Conservation (phyloP, 805 yeast species). For the Millerago galiae region DNA sequence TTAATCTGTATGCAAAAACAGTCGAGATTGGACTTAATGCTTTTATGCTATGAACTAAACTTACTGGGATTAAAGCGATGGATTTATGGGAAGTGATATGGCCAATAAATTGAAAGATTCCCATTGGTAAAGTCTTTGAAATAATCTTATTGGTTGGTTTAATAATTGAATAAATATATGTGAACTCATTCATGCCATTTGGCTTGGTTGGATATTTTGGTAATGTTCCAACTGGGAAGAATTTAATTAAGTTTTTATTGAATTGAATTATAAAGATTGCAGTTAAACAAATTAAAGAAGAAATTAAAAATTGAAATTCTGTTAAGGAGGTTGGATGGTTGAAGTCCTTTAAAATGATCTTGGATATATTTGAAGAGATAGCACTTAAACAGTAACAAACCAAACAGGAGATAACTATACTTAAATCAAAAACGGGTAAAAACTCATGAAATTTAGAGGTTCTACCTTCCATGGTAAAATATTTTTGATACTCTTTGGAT, state of each 20-base stretch:
- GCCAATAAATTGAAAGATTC: conserved; percentile 86
- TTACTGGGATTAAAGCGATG: conserved; percentile 89
- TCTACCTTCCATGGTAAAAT: conserved; percentile 19
- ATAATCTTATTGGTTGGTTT: conserved; percentile 49
- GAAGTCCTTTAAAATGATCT: conserved; percentile 62
- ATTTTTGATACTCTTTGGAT: conserved; percentile 18
- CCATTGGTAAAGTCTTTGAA: conserved; percentile 84
- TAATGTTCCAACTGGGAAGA: conserved; percentile 45
- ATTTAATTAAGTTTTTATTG: conserved; percentile 22
- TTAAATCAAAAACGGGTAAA: conserved; percentile 32
- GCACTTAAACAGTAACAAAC: conserved; percentile 81
- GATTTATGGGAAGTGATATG: conserved; percentile 90
- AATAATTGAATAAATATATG: conserved; percentile 35
- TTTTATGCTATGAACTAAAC: conserved; percentile 89
- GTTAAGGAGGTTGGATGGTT: conserved; percentile 85
- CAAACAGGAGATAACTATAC: conserved; percentile 51
- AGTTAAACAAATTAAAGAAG: conserved; percentile 51
- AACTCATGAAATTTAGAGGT: conserved; percentile 9
- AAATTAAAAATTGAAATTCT: conserved; percentile 76
- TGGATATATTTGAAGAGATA: conserved; percentile 74
- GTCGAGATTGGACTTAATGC: conserved; percentile 88
- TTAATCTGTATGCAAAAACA: conserved; percentile 64
- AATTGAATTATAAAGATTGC: conserved; percentile 36
- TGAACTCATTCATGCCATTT: conserved; percentile 8
- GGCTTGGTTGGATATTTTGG: conserved; percentile 32